These are phyloP conservation scores for Abortiporus biennis DNA, from an alignment of 1,284 basidiomycete genomes.

Conservation along the genomic window DNA sequence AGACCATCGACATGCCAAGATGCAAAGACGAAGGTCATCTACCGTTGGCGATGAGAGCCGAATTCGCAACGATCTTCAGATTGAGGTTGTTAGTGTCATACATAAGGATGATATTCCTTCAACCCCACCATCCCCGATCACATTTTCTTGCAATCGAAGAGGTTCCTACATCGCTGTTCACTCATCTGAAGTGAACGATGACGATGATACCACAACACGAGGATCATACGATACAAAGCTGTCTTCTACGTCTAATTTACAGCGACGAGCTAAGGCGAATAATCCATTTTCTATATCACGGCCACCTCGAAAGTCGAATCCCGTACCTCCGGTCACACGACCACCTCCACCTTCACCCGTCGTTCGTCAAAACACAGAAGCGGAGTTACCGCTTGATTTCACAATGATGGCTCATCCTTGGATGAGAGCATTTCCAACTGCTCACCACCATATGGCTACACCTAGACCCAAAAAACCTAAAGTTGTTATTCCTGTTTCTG, in stretches of 20 bases:
- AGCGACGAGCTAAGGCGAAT: background rate
- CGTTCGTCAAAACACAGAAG: too few species aligned
- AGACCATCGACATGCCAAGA: too few species aligned
- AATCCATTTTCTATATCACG: background rate
- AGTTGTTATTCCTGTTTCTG: background rate
- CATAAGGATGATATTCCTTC: background rate
- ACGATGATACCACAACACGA: too few species aligned
- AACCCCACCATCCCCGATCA: conserved; percentile 5
- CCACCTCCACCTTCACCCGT: background rate
- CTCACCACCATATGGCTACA: background rate
- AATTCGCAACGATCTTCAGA: background rate
- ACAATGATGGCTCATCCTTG: background rate
- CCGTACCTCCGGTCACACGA: too few species aligned
- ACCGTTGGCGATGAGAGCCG: too few species aligned
- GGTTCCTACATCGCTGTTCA: conserved; percentile 4
- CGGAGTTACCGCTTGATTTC: too few species aligned
- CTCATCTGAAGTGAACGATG: too few species aligned
- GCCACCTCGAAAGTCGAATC: too few species aligned
- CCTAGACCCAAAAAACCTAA: conserved; percentile 3
- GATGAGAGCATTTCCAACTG: background rate
- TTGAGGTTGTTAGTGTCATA: background rate
- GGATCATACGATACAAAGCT: background rate
- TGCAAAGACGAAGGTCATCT: too few species aligned
- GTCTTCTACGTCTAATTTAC: background rate
- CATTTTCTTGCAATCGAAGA: conserved; percentile 3